Evolutionary conservation across 1,284 basidiomycete species (phyloP).

Genomic region (Vanrija humicola): DNA sequence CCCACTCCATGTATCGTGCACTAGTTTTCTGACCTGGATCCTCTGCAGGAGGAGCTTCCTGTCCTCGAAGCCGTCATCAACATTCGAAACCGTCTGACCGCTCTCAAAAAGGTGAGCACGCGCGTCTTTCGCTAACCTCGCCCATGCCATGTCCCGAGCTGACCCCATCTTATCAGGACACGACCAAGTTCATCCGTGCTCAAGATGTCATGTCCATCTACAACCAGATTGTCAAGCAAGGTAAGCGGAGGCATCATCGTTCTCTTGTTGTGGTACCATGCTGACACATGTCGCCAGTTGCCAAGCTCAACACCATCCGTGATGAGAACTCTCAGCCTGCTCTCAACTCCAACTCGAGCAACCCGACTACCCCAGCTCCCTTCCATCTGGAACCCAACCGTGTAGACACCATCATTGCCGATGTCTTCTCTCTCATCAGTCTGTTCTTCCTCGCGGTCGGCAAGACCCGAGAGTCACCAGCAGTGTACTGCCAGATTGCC

Average conservation of each 20-base stretch:
- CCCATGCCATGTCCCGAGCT: background rate
- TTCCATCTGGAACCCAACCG: slow-evolving; percentile 65
- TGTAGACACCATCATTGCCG: slow-evolving; percentile 84
- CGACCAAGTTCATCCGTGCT: slow-evolving; percentile 77
- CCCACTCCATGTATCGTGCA: too few species aligned
- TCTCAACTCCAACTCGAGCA: slow-evolving; percentile 1
- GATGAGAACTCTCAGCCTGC: slow-evolving; percentile 52
- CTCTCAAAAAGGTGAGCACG: slow-evolving; percentile 55
- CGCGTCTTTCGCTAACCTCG: too few species aligned
- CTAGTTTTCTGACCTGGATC: background rate
- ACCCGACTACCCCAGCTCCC: slow-evolving; percentile 2
- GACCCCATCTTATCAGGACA: slow-evolving; percentile 56
- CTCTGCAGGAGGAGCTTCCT: slow-evolving; percentile 62
- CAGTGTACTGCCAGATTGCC: slow-evolving; percentile 88
- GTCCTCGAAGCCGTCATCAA: slow-evolving; percentile 94
- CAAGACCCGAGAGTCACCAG: slow-evolving; percentile 85
- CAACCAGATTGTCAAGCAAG: slow-evolving; percentile 90
- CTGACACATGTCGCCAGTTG: background rate
- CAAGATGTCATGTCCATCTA: slow-evolving; percentile 92
- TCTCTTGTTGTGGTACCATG: background rate
- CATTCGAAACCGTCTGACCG: slow-evolving; percentile 73
- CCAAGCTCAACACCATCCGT: slow-evolving; percentile 84
- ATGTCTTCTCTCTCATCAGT: slow-evolving; percentile 88
- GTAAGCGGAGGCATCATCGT: slow-evolving; percentile 50
- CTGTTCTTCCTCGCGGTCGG: slow-evolving; percentile 91